Percentiles rank a stretch among this genome's conserved stretches.
phyloP scores from a whole-genome alignment of 768 basidiomycete species.

The Pleurotus salmoneostramineus region DNA sequence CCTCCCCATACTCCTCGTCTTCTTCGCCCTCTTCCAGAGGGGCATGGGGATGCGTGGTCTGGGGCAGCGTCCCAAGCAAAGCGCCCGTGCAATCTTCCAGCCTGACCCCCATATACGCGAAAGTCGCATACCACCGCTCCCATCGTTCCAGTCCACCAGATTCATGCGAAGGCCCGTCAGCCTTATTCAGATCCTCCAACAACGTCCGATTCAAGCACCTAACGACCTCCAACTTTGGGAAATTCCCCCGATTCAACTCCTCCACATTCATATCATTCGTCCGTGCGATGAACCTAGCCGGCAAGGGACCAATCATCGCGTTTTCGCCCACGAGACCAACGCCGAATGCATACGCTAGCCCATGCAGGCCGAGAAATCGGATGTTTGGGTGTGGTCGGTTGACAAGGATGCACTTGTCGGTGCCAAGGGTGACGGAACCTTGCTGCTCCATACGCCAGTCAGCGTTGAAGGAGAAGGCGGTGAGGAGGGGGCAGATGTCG shows the following conservation, averaged over 20 bases:
- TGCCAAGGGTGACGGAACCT: constrained; percentile 11
- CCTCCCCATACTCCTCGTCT: constrained; percentile 23
- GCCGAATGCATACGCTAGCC: constrained; percentile 66
- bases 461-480: constrained; percentile 66
- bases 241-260: constrained; percentile 47
- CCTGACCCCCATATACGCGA: constrained; percentile 42
- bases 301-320: constrained; percentile 36
- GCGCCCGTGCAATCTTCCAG: constrained; percentile 78
- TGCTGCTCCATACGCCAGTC: constrained; percentile 51
- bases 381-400: constrained; percentile 54
- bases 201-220: constrained; percentile 54
- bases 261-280: constrained; percentile 67
- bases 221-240: constrained; percentile 58
- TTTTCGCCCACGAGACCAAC: constrained; percentile 48
- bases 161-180: constrained; percentile 41
- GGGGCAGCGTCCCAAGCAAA: constrained; percentile 48
- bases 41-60: constrained; percentile 12
- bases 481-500: constrained; percentile 58
- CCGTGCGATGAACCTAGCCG: constrained; percentile 40
- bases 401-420: constrained; percentile 33
- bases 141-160: constrained; percentile 50
- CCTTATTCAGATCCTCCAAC: constrained; percentile 53
- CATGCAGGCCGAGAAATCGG: constrained; percentile 63
- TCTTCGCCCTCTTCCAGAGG: constrained; percentile 19
- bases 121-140: constrained; percentile 66